Base-by-base conservation (phyloP, 208 protist genomes). In the Wallacemonas collosoma region DNA sequence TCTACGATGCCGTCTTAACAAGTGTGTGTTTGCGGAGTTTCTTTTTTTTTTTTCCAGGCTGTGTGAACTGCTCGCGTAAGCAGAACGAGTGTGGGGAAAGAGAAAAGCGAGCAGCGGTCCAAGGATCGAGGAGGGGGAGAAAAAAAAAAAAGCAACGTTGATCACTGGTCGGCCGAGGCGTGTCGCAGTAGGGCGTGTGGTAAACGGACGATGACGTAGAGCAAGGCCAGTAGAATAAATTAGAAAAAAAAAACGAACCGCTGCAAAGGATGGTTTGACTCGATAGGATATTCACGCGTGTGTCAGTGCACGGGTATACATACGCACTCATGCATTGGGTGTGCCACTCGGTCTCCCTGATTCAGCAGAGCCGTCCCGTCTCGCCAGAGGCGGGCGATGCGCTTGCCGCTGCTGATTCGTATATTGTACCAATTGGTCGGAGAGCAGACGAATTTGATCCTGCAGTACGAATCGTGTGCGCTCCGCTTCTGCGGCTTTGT, bases 371-470 rank as follows among this genome's bases (percentile, higher is more conserved):
- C 9, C 38, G n/a, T 35, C 36, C 36, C 38, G 57, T 39, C 12
- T 9, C 35, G 57, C 9, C 57, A 63, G 7, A 47, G 57, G 9
- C 26, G 26, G 26, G 9, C 7, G 8, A 45, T 44, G 60, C 7
- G 48, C 39, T 12, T 26, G 48, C 12, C 45, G 39, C 44, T 58
- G n/a, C 41, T 5, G 14, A 72, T 58, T 44, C 0, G 73, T 57
- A 67, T 73, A 70, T 57, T 80, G 71, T 11, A 85, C 71, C 14
- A 93, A 74, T 56, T 91, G 81, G 8, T 91, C 87, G 5, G 91
- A 96, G 6, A 96, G 72, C 1, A 90, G 44, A n/a, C 72, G 70
- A 43, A 96, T 91, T 71, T 96, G 87, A 4, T 76, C 76, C 76
- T 93, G 79, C 45, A 96, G 72, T 36, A 79, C 84, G 17, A 76